Conservation (phyloP, 2,329 filamentous ascomycete genomes). For the Phyllosticta ampelicida region DNA sequence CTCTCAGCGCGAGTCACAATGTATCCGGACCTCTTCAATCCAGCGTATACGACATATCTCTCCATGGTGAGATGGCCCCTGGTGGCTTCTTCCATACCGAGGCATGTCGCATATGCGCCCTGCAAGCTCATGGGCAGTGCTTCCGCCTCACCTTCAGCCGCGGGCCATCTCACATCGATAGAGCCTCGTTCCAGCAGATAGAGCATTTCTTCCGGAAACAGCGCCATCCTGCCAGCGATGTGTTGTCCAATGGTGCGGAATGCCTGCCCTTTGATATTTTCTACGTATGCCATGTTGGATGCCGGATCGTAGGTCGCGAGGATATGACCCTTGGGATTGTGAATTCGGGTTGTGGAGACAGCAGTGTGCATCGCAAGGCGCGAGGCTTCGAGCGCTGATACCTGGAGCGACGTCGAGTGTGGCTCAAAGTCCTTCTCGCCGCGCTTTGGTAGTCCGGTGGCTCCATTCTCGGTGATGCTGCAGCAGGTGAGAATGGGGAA, state of each 20-base stretch:
- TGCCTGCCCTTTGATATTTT: constrained; percentile 60
- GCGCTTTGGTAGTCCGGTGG: constrained; percentile 64
- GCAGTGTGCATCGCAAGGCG: constrained; percentile 84
- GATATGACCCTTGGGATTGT: constrained; percentile 54
- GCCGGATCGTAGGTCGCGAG: constrained; percentile 66
- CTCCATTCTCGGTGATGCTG: constrained; percentile 17
- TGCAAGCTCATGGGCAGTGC: constrained; percentile 84
- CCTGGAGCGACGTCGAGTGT: constrained; percentile 76
- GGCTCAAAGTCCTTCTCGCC: constrained; percentile 97
- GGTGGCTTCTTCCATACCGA: constrained; percentile 53
- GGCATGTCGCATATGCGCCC: constrained; percentile 75
- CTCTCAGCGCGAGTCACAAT: constrained; percentile 60
- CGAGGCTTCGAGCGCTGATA: constrained; percentile 65
- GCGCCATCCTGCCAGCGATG: constrained; percentile 51
- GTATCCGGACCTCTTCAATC: constrained; percentile 75
- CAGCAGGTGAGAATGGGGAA: constrained; percentile 3
- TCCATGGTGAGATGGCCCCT: constrained; percentile 53
- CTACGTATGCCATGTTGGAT: constrained; percentile 48
- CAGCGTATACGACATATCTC: constrained; percentile 78
- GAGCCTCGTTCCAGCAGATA: constrained; percentile 82
- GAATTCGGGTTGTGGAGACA: constrained; percentile 63
- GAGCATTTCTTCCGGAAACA: constrained; percentile 84
- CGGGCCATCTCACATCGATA: constrained; percentile 77
- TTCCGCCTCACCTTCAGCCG: constrained; percentile 21
- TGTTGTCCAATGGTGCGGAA: constrained; percentile 64